phyloP scores from a whole-genome alignment of 352 stramenopile genomes.

The Phytophthora cajani region DNA sequence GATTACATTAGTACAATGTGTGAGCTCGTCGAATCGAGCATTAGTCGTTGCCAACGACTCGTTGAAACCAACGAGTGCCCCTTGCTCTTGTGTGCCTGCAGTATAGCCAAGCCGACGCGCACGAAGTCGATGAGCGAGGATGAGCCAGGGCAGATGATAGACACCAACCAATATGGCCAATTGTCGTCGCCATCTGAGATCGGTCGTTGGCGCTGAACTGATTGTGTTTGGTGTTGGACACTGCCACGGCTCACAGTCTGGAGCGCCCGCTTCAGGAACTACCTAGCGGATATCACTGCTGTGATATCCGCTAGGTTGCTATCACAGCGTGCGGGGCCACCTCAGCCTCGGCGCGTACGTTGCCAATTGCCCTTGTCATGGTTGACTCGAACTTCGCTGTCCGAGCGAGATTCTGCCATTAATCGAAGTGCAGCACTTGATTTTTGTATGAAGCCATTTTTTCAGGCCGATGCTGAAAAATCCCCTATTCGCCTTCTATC shows the following conservation, averaged over 20 bases:
- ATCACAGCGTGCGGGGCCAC: neutral
- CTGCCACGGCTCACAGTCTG: neutral
- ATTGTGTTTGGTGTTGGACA: neutral
- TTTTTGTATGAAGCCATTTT: constrained; percentile 15
- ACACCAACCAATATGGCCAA: neutral
- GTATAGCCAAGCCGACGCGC: too few relatives aligned
- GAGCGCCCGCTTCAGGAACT: neutral
- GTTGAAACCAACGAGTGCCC: too few relatives aligned
- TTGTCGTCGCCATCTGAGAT: neutral
- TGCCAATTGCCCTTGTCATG: neutral
- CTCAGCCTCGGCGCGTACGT: neutral
- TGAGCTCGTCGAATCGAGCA: too few relatives aligned
- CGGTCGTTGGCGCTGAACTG: neutral
- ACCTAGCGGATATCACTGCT: neutral
- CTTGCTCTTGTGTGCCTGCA: too few relatives aligned
- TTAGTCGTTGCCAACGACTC: too few relatives aligned
- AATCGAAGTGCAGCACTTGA: constrained; percentile 13
- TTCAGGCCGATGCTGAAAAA: neutral
- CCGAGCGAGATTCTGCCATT: neutral
- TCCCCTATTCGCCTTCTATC: neutral
- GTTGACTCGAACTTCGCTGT: neutral
- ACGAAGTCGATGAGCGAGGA: too few relatives aligned
- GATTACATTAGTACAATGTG: too few relatives aligned
- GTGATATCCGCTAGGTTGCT: too few relatives aligned
- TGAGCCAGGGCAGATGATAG: neutral